Conservation (phyloP, 257 asterid genomes). For the Sherardia arvensis region DNA sequence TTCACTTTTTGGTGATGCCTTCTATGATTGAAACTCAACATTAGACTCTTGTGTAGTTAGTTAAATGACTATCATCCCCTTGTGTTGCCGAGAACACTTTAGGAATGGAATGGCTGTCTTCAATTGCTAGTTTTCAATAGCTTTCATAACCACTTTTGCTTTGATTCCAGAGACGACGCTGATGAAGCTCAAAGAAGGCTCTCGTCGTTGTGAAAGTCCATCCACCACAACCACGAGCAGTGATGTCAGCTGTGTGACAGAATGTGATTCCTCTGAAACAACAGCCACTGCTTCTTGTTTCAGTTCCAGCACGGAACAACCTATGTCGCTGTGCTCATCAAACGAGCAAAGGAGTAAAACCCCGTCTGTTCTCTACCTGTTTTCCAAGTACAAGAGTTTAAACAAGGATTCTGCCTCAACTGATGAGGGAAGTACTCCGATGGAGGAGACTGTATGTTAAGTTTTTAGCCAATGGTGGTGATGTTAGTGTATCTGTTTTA, state of each 20-base stretch:
- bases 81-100: too few relatives aligned
- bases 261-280: conserved; percentile 19
- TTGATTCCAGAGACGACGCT: conserved; percentile 56
- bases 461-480: conserved; percentile 8
- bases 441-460: conserved; percentile 19
- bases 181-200: conserved; percentile 69
- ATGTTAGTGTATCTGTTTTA: not conserved
- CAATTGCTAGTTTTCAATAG: too few relatives aligned
- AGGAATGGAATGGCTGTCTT: too few relatives aligned
- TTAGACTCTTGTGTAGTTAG: too few relatives aligned
- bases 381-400: conserved; percentile 41
- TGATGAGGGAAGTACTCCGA: conserved; percentile 17
- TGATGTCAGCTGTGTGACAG: conserved; percentile 18
- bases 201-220: conserved; percentile 30
- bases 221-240: conserved; percentile 11
- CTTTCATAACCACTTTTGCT: not conserved
- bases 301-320: conserved; percentile 19
- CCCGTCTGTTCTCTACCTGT: conserved; percentile 48
- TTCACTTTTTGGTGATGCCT: not conserved
- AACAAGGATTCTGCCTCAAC: conserved; percentile 15
- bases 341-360: conserved; percentile 21
- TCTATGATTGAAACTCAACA: not conserved
- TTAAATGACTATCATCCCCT: too few relatives aligned
- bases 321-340: conserved; percentile 15
- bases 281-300: conserved; percentile 24